Evolutionary conservation across 169 alveolate genomes (phyloP).

Genomic region (Eimeria zaria): DNA sequence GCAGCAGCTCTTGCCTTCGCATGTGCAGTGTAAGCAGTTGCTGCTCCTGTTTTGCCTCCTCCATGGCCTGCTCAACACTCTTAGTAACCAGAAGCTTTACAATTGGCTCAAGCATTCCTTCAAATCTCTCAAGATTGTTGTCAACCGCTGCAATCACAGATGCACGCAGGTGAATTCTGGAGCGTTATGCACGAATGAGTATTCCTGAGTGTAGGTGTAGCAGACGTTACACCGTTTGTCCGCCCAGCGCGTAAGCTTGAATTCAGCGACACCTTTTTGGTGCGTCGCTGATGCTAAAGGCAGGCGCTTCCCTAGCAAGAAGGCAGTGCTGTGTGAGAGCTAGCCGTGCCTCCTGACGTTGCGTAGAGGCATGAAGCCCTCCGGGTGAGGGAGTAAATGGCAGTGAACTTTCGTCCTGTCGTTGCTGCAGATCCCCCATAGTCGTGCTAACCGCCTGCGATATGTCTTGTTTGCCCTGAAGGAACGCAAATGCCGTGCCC

Average conservation of each 20-base stretch:
- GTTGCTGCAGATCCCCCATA: not conserved
- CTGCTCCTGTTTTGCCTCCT: constrained; percentile 61
- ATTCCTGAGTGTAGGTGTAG: not conserved
- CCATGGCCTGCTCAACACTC: constrained; percentile 65
- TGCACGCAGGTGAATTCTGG: not conserved
- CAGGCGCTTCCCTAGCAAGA: not conserved
- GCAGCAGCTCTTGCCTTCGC: constrained; percentile 40
- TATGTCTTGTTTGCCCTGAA: constrained; percentile 17
- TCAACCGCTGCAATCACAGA: constrained; percentile 39
- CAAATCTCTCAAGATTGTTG: constrained; percentile 30
- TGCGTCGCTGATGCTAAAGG: not conserved
- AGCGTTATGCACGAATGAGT: not conserved
- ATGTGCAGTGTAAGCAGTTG: constrained; percentile 46
- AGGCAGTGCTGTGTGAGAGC: constrained; percentile 11
- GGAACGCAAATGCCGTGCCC: constrained; percentile 7
- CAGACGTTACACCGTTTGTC: not conserved
- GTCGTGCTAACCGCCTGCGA: not conserved
- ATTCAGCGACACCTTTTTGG: not conserved
- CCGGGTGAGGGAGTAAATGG: not conserved
- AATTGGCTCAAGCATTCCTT: constrained; percentile 36
- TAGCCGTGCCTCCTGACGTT: constrained; percentile 79
- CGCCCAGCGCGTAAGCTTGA: not conserved
- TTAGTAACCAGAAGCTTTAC: constrained; percentile 45
- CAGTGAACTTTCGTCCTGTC: not conserved
- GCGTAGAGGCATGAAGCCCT: constrained; percentile 65